phyloP scores from a whole-genome alignment of 306 rosid genomes.

The Potentilla sterilis region DNA sequence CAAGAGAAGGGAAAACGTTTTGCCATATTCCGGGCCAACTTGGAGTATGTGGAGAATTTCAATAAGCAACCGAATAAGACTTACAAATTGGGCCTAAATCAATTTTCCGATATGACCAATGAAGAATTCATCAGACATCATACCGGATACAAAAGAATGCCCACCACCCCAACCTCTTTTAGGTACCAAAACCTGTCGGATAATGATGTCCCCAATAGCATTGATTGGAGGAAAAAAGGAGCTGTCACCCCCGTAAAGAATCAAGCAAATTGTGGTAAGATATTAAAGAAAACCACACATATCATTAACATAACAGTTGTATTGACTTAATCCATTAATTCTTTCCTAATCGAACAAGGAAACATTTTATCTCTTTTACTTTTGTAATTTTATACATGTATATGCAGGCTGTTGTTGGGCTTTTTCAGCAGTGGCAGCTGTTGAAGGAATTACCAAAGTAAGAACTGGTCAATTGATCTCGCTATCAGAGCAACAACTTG shows the following conservation, averaged over 20 bases:
- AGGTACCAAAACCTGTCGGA: constrained; percentile 25
- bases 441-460: constrained; percentile 25
- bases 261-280: neutral
- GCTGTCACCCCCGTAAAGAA: constrained; percentile 30
- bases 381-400: neutral
- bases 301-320: too few relatives aligned
- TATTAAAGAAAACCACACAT: too few relatives aligned
- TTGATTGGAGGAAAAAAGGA: constrained; percentile 43
- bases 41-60: constrained; percentile 24
- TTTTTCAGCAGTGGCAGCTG: constrained; percentile 24
- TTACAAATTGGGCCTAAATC: constrained; percentile 27
- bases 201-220: constrained; percentile 10
- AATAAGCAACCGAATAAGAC: constrained; percentile 21
- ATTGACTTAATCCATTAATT: too few relatives aligned
- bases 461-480: constrained; percentile 10
- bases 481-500: neutral
- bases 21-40: constrained; percentile 31
- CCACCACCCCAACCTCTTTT: neutral
- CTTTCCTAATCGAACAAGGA: neutral
- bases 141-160: constrained; percentile 19
- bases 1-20: constrained; percentile 30
- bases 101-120: constrained; percentile 32
- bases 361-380: too few relatives aligned
- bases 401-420: constrained; percentile 34
- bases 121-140: constrained; percentile 23